Base-by-base conservation (phyloP, 192 early-diverging fungal genomes). In the Endogone sp. region DNA sequence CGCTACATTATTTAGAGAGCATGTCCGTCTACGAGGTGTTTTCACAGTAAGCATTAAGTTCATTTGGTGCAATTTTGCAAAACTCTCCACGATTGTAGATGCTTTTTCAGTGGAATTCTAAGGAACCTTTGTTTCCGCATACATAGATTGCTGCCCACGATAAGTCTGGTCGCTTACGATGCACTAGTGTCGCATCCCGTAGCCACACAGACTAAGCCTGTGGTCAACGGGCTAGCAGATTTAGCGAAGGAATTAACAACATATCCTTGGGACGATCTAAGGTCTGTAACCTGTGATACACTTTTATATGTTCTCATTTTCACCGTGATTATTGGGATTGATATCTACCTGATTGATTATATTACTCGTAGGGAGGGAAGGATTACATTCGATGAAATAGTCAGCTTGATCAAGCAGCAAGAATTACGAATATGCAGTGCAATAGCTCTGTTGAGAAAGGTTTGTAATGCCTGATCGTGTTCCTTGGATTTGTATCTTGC, bases 81-180 rank as follows among this genome's bases (percentile, higher is more conserved):
- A 55, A 2, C 67, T 37, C 0, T 28, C 26, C 16, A 11, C 10
- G 13, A n/a, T 44, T 81, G 29, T 32, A 28, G n/a, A n/a, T n/a
- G n/a, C n/a, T n/a, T n/a, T n/a, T n/a, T n/a, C n/a, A n/a, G n/a
- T n/a, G 16, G 37, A 16, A 49, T 16, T 64, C 76, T 32, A 59
- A 55, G 67, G 44, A 56, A 56, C n/a, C 61, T 63, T 57, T 71
- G 24, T 23, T 24, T 32, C 8, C 11, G 24, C 44, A 64, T 60
- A 9, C 64, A 64, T 71, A 85, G 88, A 23, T 73, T 95, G 21
- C 71, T 95, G 25, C 93, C 93, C 16, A 88, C 87, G 9, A 71
- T 93, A 58, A 88, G 87, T 29, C 76, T 92, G n/a, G 80, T 93
- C 32, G 83, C 86, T 0, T 96, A 94, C 66, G 90, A 94, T 62